Percentiles rank a stretch among this genome's conserved stretches.
Evolutionary conservation across 768 basidiomycete species (phyloP).

Genomic region (Kwoniella botswanensis): DNA sequence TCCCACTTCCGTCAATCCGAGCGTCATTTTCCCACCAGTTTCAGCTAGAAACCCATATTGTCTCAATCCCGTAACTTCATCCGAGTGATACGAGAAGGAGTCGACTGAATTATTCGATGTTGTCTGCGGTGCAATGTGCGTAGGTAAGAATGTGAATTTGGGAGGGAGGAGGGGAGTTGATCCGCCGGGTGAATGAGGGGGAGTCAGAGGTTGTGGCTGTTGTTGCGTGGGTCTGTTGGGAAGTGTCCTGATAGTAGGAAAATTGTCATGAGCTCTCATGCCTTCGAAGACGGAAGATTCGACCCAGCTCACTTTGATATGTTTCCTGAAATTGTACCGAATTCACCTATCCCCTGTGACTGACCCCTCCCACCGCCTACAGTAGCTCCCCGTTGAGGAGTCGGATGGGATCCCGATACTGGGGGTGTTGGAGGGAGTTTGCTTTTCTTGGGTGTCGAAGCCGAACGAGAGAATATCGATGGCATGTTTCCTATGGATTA

Average conservation of each 20-base stretch:
- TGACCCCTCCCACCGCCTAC: background rate
- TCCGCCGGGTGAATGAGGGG: slow-evolving; percentile 19
- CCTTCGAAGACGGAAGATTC: too few species aligned
- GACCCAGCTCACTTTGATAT: slow-evolving; percentile 10
- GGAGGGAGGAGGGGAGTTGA: slow-evolving; percentile 33
- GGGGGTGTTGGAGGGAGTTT: slow-evolving; percentile 4
- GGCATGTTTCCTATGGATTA: slow-evolving; percentile 2
- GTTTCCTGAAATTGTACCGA: slow-evolving; percentile 7
- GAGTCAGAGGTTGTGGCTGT: slow-evolving; percentile 15
- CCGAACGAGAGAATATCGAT: slow-evolving; percentile 23
- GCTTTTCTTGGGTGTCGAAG: slow-evolving; percentile 18
- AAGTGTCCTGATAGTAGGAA: slow-evolving; percentile 5
- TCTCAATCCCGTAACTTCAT: slow-evolving; percentile 28
- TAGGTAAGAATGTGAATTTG: slow-evolving; percentile 45
- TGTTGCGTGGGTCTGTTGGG: slow-evolving; percentile 11
- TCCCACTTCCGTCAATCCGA: slow-evolving; percentile 48
- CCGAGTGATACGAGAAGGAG: slow-evolving; percentile 37
- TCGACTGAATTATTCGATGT: slow-evolving; percentile 43
- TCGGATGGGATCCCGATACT: background rate
- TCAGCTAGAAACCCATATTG: slow-evolving; percentile 49
- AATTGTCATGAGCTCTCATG: too few species aligned
- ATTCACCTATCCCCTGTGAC: slow-evolving; percentile 10
- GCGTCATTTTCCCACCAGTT: slow-evolving; percentile 28
- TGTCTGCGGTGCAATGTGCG: slow-evolving; percentile 25
- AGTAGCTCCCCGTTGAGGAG: background rate